Percentiles rank a stretch among this genome's conserved stretches.
These are phyloP conservation scores for Gossypium gossypioides DNA, from an alignment of 441 rosid species.

Conservation along the genomic window DNA sequence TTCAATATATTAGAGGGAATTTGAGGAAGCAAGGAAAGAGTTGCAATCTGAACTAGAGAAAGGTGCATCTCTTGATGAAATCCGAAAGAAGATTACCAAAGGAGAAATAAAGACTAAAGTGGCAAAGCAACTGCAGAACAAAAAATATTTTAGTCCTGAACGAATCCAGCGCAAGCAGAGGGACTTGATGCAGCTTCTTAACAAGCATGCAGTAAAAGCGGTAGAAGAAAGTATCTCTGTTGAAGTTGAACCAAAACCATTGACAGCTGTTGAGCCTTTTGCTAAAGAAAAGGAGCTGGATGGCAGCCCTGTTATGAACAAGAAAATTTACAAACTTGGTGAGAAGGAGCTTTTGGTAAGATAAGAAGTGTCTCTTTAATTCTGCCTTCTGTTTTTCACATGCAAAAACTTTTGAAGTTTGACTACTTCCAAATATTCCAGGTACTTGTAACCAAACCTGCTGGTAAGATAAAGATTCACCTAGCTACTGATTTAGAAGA, in stretches of 20 bases:
- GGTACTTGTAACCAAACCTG: constrained; percentile 64
- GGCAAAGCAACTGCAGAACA: constrained; percentile 41
- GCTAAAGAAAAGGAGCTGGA: constrained; percentile 49
- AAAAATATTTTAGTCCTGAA: constrained; percentile 34
- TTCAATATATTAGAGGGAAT: constrained; percentile 39
- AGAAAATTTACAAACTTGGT: constrained; percentile 60
- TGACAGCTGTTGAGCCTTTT: constrained; percentile 52
- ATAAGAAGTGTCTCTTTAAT: constrained; percentile 13
- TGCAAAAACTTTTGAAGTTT: constrained; percentile 15
- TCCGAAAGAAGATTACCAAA: constrained; percentile 41
- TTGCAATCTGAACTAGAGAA: constrained; percentile 49
- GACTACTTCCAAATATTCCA: constrained; percentile 23
- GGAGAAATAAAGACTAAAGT: constrained; percentile 51
- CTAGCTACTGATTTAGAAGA: constrained; percentile 64
- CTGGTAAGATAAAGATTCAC: constrained; percentile 56
- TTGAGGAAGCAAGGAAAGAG: constrained; percentile 64
- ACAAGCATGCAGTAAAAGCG: constrained; percentile 35
- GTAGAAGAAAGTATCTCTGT: constrained; percentile 24
- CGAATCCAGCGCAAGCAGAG: constrained; percentile 71
- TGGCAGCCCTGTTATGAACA: constrained; percentile 44
- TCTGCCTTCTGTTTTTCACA: constrained; percentile 9
- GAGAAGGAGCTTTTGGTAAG: constrained; percentile 71
- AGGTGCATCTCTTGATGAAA: constrained; percentile 50
- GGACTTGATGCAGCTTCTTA: constrained; percentile 57
- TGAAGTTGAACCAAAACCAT: constrained; percentile 47